Evolutionary conservation across 306 rosid species (phyloP).

Genomic region (Ormosia semicastrata): DNA sequence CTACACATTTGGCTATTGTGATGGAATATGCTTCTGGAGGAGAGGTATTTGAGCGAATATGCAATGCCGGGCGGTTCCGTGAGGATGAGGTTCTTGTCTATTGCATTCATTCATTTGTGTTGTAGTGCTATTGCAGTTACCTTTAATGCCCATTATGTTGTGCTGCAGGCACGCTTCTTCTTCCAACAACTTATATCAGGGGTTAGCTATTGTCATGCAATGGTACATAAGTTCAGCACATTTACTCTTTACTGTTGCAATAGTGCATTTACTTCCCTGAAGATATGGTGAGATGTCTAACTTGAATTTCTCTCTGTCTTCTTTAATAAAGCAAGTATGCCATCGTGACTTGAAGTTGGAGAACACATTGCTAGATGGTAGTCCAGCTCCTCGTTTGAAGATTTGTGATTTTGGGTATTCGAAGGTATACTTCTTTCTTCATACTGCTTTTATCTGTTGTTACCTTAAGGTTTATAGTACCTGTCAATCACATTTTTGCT

Average conservation of each 20-base stretch:
- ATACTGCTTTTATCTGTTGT: neutral
- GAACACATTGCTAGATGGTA: slow-evolving; percentile 90
- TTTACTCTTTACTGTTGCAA: neutral
- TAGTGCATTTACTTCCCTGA: neutral
- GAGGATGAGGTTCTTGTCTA: slow-evolving; percentile 81
- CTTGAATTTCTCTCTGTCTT: slow-evolving; percentile 14
- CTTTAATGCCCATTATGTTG: slow-evolving; percentile 22
- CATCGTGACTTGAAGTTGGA: slow-evolving; percentile 94
- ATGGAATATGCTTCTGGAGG: slow-evolving; percentile 99
- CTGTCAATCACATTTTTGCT: neutral
- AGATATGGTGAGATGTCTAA: slow-evolving; percentile 15
- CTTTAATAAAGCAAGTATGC: slow-evolving; percentile 75
- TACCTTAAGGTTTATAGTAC: neutral
- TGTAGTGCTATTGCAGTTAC: slow-evolving; percentile 1
- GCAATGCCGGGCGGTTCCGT: slow-evolving; percentile 90
- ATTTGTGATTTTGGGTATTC: slow-evolving; percentile 96
- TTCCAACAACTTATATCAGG: slow-evolving; percentile 97
- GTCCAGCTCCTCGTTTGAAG: slow-evolving; percentile 94
- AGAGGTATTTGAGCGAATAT: slow-evolving; percentile 93
- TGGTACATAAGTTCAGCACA: slow-evolving; percentile 45
- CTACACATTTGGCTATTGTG: slow-evolving; percentile 89
- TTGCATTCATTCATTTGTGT: slow-evolving; percentile 4
- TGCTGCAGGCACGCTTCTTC: slow-evolving; percentile 91
- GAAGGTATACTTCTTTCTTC: slow-evolving; percentile 52
- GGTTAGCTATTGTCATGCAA: slow-evolving; percentile 92